A percentile compares a stretch with the other conserved stretches of the same genome.
Conservation (phyloP, 2,329 filamentous ascomycete species). For the Aureobasidium sp. region DNA sequence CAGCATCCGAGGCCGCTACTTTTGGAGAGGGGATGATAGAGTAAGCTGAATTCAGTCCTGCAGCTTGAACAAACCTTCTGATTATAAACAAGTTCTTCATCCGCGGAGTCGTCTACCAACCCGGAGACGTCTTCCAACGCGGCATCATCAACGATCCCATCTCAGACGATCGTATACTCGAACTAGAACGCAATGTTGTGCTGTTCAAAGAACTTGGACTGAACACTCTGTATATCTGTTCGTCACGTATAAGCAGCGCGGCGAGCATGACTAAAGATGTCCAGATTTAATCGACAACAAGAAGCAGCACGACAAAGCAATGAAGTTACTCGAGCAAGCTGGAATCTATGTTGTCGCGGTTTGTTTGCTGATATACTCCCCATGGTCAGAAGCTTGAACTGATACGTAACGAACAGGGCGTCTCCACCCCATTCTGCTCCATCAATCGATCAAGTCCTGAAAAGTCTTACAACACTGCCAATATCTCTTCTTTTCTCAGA, state of each 20-base stretch:
- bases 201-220: constrained; percentile 14
- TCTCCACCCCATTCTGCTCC: neutral
- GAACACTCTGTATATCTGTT: constrained; percentile 14
- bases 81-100: constrained; percentile 13
- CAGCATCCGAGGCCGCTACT: neutral
- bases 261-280: neutral
- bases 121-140: neutral
- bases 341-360: constrained; percentile 16
- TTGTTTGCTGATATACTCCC: neutral
- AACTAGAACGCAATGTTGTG: constrained; percentile 1
- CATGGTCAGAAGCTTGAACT: neutral
- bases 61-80: neutral
- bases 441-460: constrained; percentile 13
- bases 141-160: constrained; percentile 8
- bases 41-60: neutral
- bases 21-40: neutral
- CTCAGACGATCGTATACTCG: constrained; percentile 7
- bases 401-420: neutral
- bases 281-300: constrained; percentile 13
- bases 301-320: constrained; percentile 13
- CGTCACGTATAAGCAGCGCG: neutral
- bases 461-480: constrained; percentile 11
- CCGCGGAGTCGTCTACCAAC: constrained; percentile 14
- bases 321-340: constrained; percentile 16
- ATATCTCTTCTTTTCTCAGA: constrained; percentile 1